These are phyloP conservation scores for Aspergillus sp. DNA, from an alignment of 2,329 filamentous ascomycete species.

Conservation along the genomic window DNA sequence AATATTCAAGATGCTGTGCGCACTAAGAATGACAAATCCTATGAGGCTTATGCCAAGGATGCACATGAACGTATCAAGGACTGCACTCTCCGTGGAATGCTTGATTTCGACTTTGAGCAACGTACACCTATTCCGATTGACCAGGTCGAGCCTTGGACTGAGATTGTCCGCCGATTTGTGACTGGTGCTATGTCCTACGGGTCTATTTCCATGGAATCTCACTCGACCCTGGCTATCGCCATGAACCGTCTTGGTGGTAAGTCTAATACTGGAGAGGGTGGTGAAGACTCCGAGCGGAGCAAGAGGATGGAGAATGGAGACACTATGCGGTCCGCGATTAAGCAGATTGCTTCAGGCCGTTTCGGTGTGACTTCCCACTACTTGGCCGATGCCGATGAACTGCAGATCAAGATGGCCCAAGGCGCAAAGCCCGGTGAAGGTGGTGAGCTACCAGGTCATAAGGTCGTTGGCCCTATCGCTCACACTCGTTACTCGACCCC, in stretches of 20 bases:
- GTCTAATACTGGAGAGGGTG: conserved; percentile 96
- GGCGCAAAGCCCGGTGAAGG: conserved; percentile 97
- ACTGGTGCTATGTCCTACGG: conserved; percentile 98
- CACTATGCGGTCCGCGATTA: conserved; percentile 95
- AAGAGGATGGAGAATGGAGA: conserved; percentile 84
- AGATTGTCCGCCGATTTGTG: conserved; percentile 93
- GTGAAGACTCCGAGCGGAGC: conserved; percentile 89
- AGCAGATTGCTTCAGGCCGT: conserved; percentile 92
- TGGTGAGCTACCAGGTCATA: conserved; percentile 94
- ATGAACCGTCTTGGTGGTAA: conserved; percentile 97
- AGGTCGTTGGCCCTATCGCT: conserved; percentile 90
- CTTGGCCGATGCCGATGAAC: conserved; percentile 87
- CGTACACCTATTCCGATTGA: conserved; percentile 82
- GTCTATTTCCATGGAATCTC: conserved; percentile 97
- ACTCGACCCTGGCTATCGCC: conserved; percentile 89
- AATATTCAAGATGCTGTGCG: conserved; percentile 96
- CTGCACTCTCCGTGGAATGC: conserved; percentile 86
- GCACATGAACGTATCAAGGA: conserved; percentile 96
- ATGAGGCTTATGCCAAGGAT: conserved; percentile 88
- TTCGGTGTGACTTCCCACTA: conserved; percentile 96
- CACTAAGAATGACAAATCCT: conserved; percentile 97
- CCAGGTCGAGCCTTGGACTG: conserved; percentile 96
- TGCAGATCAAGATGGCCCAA: conserved; percentile 99
- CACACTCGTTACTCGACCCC: conserved; percentile 93
- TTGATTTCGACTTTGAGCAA: conserved; percentile 95